Conservation (phyloP, 257 asterid species). For the Rehmannia glutinosa region DNA sequence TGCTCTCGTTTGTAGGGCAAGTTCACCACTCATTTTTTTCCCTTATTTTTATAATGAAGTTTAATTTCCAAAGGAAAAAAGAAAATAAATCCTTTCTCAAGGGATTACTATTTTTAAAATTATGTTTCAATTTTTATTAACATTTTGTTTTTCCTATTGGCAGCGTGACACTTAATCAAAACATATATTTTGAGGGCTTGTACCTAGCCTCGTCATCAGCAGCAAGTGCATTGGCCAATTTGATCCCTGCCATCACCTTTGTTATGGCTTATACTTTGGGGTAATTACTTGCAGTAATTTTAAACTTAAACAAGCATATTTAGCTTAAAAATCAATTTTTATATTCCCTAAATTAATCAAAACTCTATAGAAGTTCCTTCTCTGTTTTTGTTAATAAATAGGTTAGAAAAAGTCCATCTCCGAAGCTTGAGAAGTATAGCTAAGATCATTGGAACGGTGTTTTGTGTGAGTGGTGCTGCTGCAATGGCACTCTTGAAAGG, state of each 20-base stretch:
- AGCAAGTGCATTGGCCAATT: conserved; percentile 38
- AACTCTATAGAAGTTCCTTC: no score
- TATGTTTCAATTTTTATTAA: no score
- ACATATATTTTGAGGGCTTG: conserved; percentile 34
- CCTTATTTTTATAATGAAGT: neutral
- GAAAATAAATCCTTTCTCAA: no score
- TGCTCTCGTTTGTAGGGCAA: conserved; percentile 33
- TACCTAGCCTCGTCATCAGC: conserved; percentile 36
- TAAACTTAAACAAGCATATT: no score
- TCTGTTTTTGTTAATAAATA: no score
- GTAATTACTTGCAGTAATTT: conserved; percentile 19
- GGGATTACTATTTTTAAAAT: no score
- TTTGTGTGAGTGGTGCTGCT: conserved; percentile 62
- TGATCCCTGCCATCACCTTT: conserved; percentile 49
- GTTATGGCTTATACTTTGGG: conserved; percentile 34
- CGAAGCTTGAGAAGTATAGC: conserved; percentile 44
- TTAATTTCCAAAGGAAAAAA: no score
- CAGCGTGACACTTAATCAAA: conserved; percentile 42
- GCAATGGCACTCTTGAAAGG: conserved; percentile 68
- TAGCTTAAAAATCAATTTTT: no score
- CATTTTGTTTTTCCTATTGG: no score
- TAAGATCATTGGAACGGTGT: conserved; percentile 42
- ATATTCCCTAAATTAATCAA: no score
- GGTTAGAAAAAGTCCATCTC: conserved; percentile 49
- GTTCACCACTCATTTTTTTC: neutral